A percentile compares a stretch with the other conserved stretches of the same genome.
These are phyloP conservation scores for Teunomyces panamensis DNA, from an alignment of 805 yeast species.

Conservation along the genomic window DNA sequence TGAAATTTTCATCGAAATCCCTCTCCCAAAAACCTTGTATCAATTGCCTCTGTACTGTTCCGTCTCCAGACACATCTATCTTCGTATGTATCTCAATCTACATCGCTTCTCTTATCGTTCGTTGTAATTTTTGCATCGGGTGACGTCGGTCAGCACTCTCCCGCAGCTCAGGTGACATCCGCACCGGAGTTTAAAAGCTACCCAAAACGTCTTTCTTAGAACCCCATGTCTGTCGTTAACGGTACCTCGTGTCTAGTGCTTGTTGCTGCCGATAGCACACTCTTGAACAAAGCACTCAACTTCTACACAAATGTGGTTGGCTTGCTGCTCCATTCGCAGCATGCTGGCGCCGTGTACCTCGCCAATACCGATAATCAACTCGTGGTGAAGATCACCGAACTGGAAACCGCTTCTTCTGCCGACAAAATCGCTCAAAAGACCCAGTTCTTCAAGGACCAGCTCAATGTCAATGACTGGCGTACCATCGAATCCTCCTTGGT, in stretches of 20 bases:
- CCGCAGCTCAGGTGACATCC: constrained; percentile 1
- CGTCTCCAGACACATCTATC: background rate
- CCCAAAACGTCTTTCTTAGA: background rate
- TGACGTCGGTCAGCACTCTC: constrained; percentile 1
- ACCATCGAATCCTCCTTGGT: constrained; percentile 41
- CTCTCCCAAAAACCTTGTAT: too few relatives aligned
- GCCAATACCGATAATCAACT: constrained; percentile 20
- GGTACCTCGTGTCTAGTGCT: constrained; percentile 54
- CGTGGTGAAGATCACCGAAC: constrained; percentile 19
- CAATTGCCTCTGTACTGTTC: too few relatives aligned
- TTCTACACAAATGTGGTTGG: constrained; percentile 52
- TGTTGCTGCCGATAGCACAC: constrained; percentile 47
- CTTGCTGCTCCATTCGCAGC: constrained; percentile 21
- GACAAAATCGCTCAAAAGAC: constrained; percentile 17
- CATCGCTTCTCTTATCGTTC: background rate
- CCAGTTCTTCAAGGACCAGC: constrained; percentile 10
- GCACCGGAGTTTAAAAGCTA: background rate
- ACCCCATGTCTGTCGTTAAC: constrained; percentile 44
- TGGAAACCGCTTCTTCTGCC: constrained; percentile 4
- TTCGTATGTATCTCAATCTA: background rate
- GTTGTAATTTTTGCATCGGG: background rate
- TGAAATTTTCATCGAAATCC: too few relatives aligned
- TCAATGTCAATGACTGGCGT: constrained; percentile 48
- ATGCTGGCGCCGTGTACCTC: constrained; percentile 17
- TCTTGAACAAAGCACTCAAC: constrained; percentile 44